Evolutionary conservation across 192 early-diverging fungal species (phyloP).

Genomic region (Podila epicladia): DNA sequence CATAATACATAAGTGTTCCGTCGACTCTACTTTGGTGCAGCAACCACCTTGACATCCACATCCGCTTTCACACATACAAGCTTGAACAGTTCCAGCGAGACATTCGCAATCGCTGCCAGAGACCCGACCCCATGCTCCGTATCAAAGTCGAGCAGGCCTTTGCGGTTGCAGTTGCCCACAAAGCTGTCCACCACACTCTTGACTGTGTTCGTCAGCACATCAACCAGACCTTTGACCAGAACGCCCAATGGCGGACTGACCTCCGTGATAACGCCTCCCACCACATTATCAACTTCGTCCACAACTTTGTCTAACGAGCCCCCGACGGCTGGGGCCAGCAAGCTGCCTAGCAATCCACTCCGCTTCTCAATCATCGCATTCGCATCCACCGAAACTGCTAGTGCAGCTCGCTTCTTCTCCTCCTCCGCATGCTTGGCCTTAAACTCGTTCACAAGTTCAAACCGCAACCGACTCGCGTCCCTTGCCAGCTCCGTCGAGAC

Average conservation of each 20-base stretch:
- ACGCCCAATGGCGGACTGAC: not conserved
- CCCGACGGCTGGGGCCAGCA: not conserved
- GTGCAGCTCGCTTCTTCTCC: not conserved
- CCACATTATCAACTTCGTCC: not conserved
- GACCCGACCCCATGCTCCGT: constrained; percentile 8
- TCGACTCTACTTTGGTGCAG: too few species aligned
- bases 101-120: constrained; percentile 4
- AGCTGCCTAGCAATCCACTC: constrained; percentile 2
- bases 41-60: not conserved
- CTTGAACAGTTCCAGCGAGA: constrained; percentile 17
- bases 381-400: not conserved
- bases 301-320: not conserved
- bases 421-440: constrained; percentile 1
- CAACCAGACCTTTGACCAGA: constrained; percentile 5
- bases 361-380: constrained; percentile 1
- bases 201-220: not conserved
- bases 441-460: constrained; percentile 4
- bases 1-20: too few species aligned
- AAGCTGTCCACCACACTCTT: constrained; percentile 23
- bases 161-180: constrained; percentile 19
- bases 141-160: constrained; percentile 20
- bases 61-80: constrained; percentile 12
- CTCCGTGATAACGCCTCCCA: not conserved
- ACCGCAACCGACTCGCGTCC: constrained; percentile 1
- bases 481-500: constrained; percentile 15